These are phyloP conservation scores for Microcyclospora tardicrescens DNA, from an alignment of 2,329 filamentous ascomycete species.

Conservation along the genomic window DNA sequence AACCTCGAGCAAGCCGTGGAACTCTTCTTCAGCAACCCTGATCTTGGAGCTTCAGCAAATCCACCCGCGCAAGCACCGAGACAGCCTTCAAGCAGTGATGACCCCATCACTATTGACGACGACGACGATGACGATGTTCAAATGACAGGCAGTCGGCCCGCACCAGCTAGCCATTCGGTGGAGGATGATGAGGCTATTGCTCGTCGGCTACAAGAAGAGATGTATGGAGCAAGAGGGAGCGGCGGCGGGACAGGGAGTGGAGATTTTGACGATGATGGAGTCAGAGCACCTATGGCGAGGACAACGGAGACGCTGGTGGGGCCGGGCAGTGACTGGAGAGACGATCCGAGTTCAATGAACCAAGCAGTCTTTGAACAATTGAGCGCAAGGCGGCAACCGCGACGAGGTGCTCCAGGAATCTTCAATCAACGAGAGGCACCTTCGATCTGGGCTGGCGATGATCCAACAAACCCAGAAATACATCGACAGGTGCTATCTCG, in stretches of 20 bases:
- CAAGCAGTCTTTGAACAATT: conserved; percentile 55
- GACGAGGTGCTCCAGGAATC: conserved; percentile 36
- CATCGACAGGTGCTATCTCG: conserved; percentile 43
- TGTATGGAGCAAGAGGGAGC: conserved; percentile 46
- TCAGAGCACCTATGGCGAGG: conserved; percentile 80
- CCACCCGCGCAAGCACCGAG: conserved; percentile 24
- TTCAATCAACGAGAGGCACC: conserved; percentile 51
- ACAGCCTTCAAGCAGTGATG: conserved; percentile 22
- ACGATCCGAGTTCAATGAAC: conserved; percentile 42
- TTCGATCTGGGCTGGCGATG: conserved; percentile 45
- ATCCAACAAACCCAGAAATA: conserved; percentile 35
- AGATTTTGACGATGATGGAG: conserved; percentile 41
- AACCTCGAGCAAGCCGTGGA: conserved; percentile 77
- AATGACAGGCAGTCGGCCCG: conserved; percentile 14
- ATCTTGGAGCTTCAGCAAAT: conserved; percentile 27
- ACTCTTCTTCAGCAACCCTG: conserved; percentile 76
- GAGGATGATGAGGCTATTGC: conserved; percentile 94
- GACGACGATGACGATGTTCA: conserved; percentile 41
- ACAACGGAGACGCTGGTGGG: conserved; percentile 86
- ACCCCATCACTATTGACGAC: conserved; percentile 65
- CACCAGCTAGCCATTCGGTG: conserved; percentile 17
- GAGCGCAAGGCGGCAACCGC: conserved; percentile 30
- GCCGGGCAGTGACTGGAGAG: conserved; percentile 46
- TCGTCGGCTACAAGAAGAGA: conserved; percentile 77
- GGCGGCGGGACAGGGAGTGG: conserved; percentile 29